Evolutionary conservation across 2,329 filamentous ascomycete genomes (phyloP), one percentile per base, ranked within the genome.

Genomic region (Taxawa tesnikishii): DNA sequence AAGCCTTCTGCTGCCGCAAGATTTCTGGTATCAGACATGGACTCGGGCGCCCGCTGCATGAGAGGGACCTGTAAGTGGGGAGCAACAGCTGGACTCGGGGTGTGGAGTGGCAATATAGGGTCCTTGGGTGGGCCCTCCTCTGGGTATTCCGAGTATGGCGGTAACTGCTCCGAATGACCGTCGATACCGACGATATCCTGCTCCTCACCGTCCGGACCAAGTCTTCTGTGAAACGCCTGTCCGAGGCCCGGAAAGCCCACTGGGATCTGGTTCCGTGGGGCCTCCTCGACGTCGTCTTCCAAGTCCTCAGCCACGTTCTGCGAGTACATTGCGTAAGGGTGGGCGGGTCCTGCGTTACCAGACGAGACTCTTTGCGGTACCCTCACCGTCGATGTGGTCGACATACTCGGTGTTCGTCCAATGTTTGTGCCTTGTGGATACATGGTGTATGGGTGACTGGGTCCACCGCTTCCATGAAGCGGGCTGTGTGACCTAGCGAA

Each of bases 141-240:
- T 3, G 87, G 83, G 55, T 92, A 94, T 52, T 84, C 70, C 10
- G 83, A 83, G 51, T 96, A 96, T 1, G 88, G 88, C 9, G 88
- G 88, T 12, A 94, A 62, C 53, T 93, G 83, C 55, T 96, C 88
- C 2, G 81, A 79, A 50, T 94, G 85, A 1, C 87, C 87, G 47
- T 93, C 75, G 1, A 81, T 82, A 2, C 85, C 85, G 31, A 94
- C 79, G 33, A 94, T 73, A 51, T 87, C 85, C 28, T 79, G 83
- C 45, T 94, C 87, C 56, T 94, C 84, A 32, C 83, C 83, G 35
- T 85, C 81, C 0, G 83, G 79, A 0, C 80, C 82, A 31, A 83
- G 57, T 31, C 79, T 74, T 40, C 81, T 66, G 47, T 79, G 80
- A 45, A 85, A 93, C 7, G 38, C 42, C 33, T 68, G 71, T 5